Base-by-base conservation (phyloP, 129 eudicot species). In the Oenanthe sinensis region DNA sequence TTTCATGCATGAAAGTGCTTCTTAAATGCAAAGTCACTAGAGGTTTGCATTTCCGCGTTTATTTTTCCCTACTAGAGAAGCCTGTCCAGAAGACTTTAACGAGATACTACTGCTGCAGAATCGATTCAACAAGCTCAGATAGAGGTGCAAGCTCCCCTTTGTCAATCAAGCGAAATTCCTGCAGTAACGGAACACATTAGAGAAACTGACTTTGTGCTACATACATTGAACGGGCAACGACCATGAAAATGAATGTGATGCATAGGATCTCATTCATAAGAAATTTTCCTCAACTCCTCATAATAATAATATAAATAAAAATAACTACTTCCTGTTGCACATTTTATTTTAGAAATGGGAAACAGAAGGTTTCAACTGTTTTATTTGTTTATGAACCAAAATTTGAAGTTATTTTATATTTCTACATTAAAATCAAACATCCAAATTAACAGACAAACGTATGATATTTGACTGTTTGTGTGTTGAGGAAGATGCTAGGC, bases 81-180 rank as follows among this genome's bases (percentile, higher is more conserved):
- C 42, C 17, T 65, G 71, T 30, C 20, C 71, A 65, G 40, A 30
- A 30, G 71, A 65, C 42, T 11, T 15, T 11, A 14, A 26, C 42
- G 42, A 65, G 40, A 39, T 20, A 30, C 20, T 65, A 65, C 22
- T 65, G 71, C 81, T 89, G 88, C 55, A 92, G 85, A 80, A 92
- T 90, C 52, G 97, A 88, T 65, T 92, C 97, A 63, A 92, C 93
- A 77, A 92, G 90, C 76, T 92, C 97, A 37, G 82, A 78, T 5
- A 92, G 87, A 58, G 97, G 96, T 62, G 93, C 96, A 76, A 90
- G 96, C 87, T 90, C 97, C 55, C 83, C 91, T 65, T 90, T 90
- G 79, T 92, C 96, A 52, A 92, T 92, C 87, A 92, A 83, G 69
- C 83, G 91, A 60, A 92, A 92, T 85, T 92, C 97, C 97, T 92